Conservation (phyloP, 2,329 filamentous ascomycete genomes). For the Fusarium acutatum region DNA sequence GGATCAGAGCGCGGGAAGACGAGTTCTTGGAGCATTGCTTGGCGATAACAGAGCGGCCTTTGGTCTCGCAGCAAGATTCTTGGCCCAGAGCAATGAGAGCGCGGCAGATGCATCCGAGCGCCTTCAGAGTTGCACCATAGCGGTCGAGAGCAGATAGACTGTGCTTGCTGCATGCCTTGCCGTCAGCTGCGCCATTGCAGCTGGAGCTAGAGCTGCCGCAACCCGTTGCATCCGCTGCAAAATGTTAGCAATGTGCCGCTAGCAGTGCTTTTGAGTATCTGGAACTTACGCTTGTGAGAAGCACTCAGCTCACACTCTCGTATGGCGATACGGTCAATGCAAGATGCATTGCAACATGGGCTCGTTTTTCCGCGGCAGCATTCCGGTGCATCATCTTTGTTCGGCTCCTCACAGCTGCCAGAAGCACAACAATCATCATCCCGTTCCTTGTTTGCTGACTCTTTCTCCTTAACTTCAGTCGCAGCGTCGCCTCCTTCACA, state of each 20-base stretch:
- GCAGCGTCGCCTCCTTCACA: background rate
- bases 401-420: background rate
- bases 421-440: background rate
- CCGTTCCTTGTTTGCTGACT: background rate
- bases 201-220: background rate
- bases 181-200: slow-evolving; percentile 30
- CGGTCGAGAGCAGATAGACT: slow-evolving; percentile 45
- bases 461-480: background rate
- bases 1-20: slow-evolving; percentile 16
- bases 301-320: slow-evolving; percentile 48
- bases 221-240: background rate
- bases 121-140: slow-evolving; percentile 55
- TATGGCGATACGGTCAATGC: slow-evolving; percentile 55
- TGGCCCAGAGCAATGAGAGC: slow-evolving; percentile 60
- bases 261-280: background rate
- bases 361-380: slow-evolving; percentile 54
- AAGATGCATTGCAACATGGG: slow-evolving; percentile 55
- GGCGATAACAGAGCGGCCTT: slow-evolving; percentile 37
- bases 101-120: slow-evolving; percentile 63
- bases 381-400: slow-evolving; percentile 15
- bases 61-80: slow-evolving; percentile 58
- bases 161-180: slow-evolving; percentile 51
- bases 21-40: slow-evolving; percentile 40
- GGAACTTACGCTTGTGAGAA: background rate
- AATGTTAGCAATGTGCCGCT: background rate